Evolutionary conservation across 2,329 filamentous ascomycete genomes (phyloP).

Genomic region (Curvularia verruculosa): DNA sequence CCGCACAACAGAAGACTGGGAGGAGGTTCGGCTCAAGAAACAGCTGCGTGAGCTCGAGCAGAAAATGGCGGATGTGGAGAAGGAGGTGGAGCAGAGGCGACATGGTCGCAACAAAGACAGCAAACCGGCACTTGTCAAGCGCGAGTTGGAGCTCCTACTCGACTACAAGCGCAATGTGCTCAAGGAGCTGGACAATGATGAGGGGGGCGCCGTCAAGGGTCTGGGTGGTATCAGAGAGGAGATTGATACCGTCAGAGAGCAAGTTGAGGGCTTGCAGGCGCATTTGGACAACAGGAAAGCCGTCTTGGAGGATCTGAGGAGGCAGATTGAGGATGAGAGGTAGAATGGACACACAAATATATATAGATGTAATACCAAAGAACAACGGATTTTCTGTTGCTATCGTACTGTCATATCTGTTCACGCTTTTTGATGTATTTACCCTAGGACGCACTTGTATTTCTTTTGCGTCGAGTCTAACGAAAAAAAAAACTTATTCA

Average conservation of each 20-base stretch:
- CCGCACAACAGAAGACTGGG: slow-evolving; percentile 91
- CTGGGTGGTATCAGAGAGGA: slow-evolving; percentile 83
- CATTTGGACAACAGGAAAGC: slow-evolving; percentile 80
- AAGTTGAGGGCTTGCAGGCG: slow-evolving; percentile 86
- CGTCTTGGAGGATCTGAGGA: slow-evolving; percentile 74
- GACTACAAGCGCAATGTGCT: slow-evolving; percentile 90
- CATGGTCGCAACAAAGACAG: slow-evolving; percentile 67
- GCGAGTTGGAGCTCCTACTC: slow-evolving; percentile 89
- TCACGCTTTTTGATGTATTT: no score
- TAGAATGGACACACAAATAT: slow-evolving; percentile 42
- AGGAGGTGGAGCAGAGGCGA: slow-evolving; percentile 66
- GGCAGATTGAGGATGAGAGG: slow-evolving; percentile 89
- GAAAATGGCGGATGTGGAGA: slow-evolving; percentile 83
- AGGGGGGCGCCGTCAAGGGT: slow-evolving; percentile 66
- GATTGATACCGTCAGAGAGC: slow-evolving; percentile 87
- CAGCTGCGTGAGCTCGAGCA: slow-evolving; percentile 87
- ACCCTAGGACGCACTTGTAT: no score
- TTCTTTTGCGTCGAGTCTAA: no score
- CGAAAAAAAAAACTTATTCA: no score
- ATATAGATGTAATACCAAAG: background rate
- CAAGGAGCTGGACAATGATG: slow-evolving; percentile 74
- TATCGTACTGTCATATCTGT: no score
- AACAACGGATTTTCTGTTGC: background rate
- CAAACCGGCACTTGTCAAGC: slow-evolving; percentile 89
- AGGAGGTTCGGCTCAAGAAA: slow-evolving; percentile 93